Base-by-base conservation (phyloP, 768 basidiomycete genomes). In the Mycena chlorophos region DNA sequence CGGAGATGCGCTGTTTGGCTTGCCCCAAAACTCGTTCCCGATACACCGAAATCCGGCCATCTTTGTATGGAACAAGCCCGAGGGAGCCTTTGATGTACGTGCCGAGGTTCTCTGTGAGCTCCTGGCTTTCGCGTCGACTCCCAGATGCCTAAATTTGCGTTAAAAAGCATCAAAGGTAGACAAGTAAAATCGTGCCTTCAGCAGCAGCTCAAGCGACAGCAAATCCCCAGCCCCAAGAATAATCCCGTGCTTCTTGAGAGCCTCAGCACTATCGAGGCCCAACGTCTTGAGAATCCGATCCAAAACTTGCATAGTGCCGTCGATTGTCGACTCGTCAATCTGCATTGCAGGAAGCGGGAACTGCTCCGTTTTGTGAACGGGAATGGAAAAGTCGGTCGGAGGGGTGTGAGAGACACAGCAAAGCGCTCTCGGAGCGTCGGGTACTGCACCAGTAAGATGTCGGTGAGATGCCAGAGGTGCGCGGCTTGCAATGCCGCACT, bases 11-110 rank as follows among this genome's bases (percentile, higher is more conserved):
- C 50, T 20, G 40, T 70, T 70, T 19, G 65, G 62, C 12, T 34
- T 58, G 4, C 69, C 69, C 69, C 69, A 70, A 43, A 48, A 56
- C 45, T 70, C 62, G 46, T 70, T 70, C 2, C 50, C 62, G 14
- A 63, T 29, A 50, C 61, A 55, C 0, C 61, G 64, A 20, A 48
- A 49, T 2, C 55, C 56, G 0, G 68, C 50, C 23, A 70, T 51
- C 49, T 69, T 68, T 19, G 53, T 48, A 40, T 70, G 68, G 19
- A 70, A 62, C 4, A 69, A 54, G 6, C n/a, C 68, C 68, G n/a
- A 63, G 55, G 31, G 60, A 57, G 13, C 59, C 55, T 27, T 66
- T 55, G 6, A 60, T 55, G 46, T 58, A 68, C 6, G 16, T n/a
- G 14, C 62, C 54, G 5, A 58, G 20, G 39, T 65, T 68, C 26